These are phyloP conservation scores for Xylaria bambusicola DNA, from an alignment of 495 filamentous ascomycete species.

Conservation along the genomic window DNA sequence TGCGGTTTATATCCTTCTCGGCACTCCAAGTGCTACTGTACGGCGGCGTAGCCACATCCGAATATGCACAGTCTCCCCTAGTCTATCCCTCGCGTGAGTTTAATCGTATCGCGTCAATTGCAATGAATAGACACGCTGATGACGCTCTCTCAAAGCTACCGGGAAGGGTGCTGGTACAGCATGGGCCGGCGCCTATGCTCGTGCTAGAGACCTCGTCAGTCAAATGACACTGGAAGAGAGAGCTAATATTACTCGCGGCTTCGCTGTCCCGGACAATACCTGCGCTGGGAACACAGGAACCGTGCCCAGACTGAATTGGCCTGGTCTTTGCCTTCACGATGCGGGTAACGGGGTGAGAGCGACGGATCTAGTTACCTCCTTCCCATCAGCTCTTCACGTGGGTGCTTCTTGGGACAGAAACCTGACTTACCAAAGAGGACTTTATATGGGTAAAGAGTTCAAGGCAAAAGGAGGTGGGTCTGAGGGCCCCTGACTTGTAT, in stretches of 20 bases:
- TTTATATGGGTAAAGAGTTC: constrained; percentile 60
- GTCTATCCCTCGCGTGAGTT: constrained; percentile 56
- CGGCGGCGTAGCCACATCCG: constrained; percentile 4
- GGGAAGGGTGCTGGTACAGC: constrained; percentile 49
- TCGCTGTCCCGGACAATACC: constrained; percentile 33
- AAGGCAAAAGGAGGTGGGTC: constrained; percentile 54
- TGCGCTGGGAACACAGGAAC: constrained; percentile 56
- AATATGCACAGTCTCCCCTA: constrained; percentile 50
- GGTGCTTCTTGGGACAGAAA: constrained; percentile 58
- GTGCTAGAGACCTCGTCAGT: constrained; percentile 36
- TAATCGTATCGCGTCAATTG: background rate
- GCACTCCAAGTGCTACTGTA: constrained; percentile 9
- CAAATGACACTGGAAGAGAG: constrained; percentile 44
- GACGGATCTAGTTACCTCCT: constrained; percentile 63
- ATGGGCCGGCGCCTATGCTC: constrained; percentile 39
- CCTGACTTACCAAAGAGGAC: constrained; percentile 51
- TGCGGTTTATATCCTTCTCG: constrained; percentile 3
- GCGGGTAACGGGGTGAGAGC: constrained; percentile 62
- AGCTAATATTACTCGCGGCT: constrained; percentile 44
- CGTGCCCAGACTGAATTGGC: constrained; percentile 57
- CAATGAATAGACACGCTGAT: background rate
- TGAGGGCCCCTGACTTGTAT: background rate
- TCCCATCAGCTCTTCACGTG: constrained; percentile 59
- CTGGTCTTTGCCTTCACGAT: constrained; percentile 65
- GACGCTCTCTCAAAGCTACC: constrained; percentile 41